These are phyloP conservation scores for Flaveria robusta DNA, from an alignment of 129 eudicot species.

Conservation along the genomic window DNA sequence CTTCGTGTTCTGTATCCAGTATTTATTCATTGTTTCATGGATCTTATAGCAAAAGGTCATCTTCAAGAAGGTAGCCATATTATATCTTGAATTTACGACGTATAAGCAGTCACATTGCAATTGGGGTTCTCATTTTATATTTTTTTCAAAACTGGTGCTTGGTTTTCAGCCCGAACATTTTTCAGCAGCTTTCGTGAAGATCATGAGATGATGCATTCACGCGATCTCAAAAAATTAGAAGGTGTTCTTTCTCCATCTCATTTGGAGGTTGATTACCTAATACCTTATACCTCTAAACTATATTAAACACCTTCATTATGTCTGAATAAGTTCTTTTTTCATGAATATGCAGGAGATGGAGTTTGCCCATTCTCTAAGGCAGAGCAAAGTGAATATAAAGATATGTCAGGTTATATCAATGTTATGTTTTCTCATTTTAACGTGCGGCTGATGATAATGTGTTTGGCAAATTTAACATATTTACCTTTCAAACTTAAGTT, in stretches of 20 bases:
- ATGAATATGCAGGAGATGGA: slow-evolving; percentile 79
- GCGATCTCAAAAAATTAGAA: slow-evolving; percentile 91
- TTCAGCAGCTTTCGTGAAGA: slow-evolving; percentile 92
- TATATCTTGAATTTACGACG: slow-evolving; percentile 18
- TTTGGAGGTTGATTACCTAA: slow-evolving; percentile 64
- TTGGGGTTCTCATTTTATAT: slow-evolving; percentile 6
- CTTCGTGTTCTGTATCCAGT: slow-evolving; percentile 93
- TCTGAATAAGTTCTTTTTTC: slow-evolving; percentile 3
- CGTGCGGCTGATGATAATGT: not conserved
- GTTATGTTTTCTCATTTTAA: slow-evolving; percentile 7
- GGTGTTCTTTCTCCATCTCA: slow-evolving; percentile 99
- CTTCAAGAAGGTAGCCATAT: slow-evolving; percentile 78
- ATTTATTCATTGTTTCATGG: slow-evolving; percentile 96
- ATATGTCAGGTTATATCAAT: slow-evolving; percentile 75
- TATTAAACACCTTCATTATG: slow-evolving; percentile 8
- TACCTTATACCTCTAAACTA: slow-evolving; percentile 22
- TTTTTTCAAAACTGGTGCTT: slow-evolving; percentile 17
- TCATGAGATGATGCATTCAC: slow-evolving; percentile 86
- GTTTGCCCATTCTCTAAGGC: slow-evolving; percentile 95
- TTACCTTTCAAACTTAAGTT: not conserved
- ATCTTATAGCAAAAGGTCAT: slow-evolving; percentile 91
- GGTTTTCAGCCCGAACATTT: slow-evolving; percentile 69
- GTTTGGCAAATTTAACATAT: slow-evolving; percentile 9
- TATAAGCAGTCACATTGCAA: slow-evolving; percentile 4
- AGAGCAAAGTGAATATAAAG: slow-evolving; percentile 89